Evolutionary conservation across 1,284 basidiomycete species (phyloP).

Genomic region (Ustilago loliicola): DNA sequence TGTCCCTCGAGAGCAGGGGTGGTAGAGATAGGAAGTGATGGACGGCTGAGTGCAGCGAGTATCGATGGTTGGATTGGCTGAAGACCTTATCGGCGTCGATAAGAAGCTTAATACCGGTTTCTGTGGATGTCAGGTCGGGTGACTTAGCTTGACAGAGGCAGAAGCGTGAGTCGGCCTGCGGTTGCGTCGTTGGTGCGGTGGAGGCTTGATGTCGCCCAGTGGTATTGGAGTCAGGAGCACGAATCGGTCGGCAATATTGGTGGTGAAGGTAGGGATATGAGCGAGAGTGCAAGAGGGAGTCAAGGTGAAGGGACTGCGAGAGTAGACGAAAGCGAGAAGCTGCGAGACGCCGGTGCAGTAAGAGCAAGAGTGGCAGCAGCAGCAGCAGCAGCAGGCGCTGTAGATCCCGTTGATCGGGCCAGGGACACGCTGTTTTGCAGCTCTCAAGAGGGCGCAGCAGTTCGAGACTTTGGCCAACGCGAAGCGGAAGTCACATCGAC

Average conservation of each 20-base stretch:
- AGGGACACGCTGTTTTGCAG: not conserved
- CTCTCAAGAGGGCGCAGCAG: not conserved
- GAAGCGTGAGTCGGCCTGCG: too few relatives aligned
- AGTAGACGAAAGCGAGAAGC: slow-evolving; percentile 1
- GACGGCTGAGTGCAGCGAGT: not conserved
- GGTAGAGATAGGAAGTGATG: not conserved
- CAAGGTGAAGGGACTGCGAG: not conserved
- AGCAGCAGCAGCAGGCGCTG: slow-evolving; percentile 1
- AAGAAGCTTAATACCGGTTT: too few relatives aligned
- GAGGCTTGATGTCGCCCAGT: not conserved
- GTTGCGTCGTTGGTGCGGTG: too few relatives aligned
- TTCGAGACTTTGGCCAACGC: not conserved
- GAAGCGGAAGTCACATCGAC: not conserved
- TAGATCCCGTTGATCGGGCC: slow-evolving; percentile 16
- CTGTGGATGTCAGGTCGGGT: too few relatives aligned
- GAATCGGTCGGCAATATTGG: not conserved
- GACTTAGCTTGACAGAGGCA: too few relatives aligned
- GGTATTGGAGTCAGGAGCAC: not conserved
- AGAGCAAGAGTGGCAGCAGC: not conserved
- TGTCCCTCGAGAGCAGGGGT: not conserved
- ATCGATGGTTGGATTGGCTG: not conserved
- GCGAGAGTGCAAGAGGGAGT: not conserved
- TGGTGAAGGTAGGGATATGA: not conserved
- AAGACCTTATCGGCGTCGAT: not conserved
- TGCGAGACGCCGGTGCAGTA: slow-evolving; percentile 7